Evolutionary conservation across 208 protist genomes (phyloP).

Genomic region (Kentomonas sorsogonicus): DNA sequence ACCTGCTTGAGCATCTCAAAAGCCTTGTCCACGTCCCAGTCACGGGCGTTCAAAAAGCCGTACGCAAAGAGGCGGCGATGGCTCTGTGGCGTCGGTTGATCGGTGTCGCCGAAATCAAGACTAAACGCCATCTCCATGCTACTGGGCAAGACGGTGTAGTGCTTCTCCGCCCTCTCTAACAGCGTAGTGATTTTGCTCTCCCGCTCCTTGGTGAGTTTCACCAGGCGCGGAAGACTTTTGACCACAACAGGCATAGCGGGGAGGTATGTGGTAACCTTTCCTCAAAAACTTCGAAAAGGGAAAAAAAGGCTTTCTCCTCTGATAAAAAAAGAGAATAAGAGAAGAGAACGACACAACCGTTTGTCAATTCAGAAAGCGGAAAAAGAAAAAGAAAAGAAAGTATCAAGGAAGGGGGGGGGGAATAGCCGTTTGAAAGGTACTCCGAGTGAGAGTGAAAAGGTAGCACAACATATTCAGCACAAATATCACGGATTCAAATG

Average conservation of each 20-base stretch:
- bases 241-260: not conserved
- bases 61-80: conserved; percentile 40
- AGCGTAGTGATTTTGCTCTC: conserved; percentile 52
- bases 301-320: no score
- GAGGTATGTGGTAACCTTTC: not conserved
- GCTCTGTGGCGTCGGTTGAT: conserved; percentile 42
- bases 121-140: no score
- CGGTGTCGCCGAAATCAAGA: no score
- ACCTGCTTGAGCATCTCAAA: conserved; percentile 41
- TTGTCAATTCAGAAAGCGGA: not conserved
- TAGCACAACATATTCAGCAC: no score
- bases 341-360: not conserved
- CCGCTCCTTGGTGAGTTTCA: conserved; percentile 39
- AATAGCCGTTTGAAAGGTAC: no score
- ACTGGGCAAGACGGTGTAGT: conserved; percentile 26
- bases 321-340: conserved; percentile 12
- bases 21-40: conserved; percentile 59
- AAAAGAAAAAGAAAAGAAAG: conserved; percentile 8
- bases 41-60: conserved; percentile 40
- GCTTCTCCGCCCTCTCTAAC: conserved; percentile 17
- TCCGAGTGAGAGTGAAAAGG: no score
- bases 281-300: no score
- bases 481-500: no score
- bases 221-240: no score
- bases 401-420: no score